Base-by-base conservation (phyloP, 176 grass and related monocot genomes). In the Carex kokanica region DNA sequence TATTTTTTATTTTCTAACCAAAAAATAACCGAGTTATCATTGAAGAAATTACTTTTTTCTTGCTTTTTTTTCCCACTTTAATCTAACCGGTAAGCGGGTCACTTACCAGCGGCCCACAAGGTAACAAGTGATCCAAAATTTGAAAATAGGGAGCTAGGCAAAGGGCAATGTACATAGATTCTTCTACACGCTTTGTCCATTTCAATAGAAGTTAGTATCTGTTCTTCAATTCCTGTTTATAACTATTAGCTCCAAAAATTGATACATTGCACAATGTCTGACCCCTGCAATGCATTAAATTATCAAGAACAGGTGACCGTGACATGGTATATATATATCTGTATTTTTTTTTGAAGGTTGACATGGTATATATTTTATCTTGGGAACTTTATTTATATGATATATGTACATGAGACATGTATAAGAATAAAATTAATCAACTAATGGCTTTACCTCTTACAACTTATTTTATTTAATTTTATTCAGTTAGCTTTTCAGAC, bases 121-220 rank as follows among this genome's bases (percentile, higher is more conserved):
- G 38, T 4, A 45, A 11, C 40, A 72, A 21, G 40, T 72, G n/a
- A 72, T 72, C 68, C 68, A 72, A 72, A 6, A 23, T 23, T 45
- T 72, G 14, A 72, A 72, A 72, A 72, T 72, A 72, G 18, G 21
- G 14, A 72, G 68, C 38, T 72, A 47, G 18, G 18, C 68, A 47
- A 71, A 47, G 38, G 38, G 68, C 38, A 72, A 72, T 72, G 68
- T 72, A 72, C 38, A 47, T 72, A 72, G 38, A 72, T 72, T 72
- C 68, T 23, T 72, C 68, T n/a, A 72, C 14, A 72, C 38, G 8
- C 6, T 72, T 23, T 45, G 38, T 72, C 38, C 40, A 72, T 72
- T 45, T 47, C 38, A 72, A 72, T 40, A 72, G n/a, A 69, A 69
- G 32, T 69, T 72, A 21, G 68, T 2, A 72, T 72, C 38, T 47